phyloP scores from a whole-genome alignment of 1,284 basidiomycete species.

The Macrocystidia cucumis region DNA sequence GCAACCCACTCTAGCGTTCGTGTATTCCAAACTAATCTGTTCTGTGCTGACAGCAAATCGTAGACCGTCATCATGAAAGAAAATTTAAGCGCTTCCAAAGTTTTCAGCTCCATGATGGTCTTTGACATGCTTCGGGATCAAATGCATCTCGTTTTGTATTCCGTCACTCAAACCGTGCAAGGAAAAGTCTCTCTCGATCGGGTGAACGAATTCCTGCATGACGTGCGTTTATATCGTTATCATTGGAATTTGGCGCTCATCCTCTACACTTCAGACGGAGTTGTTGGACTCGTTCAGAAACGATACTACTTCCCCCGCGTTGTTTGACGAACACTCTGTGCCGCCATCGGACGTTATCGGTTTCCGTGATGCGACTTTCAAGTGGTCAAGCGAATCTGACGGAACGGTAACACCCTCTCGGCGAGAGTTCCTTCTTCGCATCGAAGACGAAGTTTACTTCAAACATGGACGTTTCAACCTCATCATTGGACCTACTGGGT shows the following conservation, averaged over 20 bases:
- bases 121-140: constrained; percentile 36
- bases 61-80: constrained; percentile 31
- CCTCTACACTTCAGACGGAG: constrained; percentile 30
- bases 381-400: constrained; percentile 30
- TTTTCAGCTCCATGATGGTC: constrained; percentile 34
- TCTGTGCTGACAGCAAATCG: constrained; percentile 11
- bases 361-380: constrained; percentile 33
- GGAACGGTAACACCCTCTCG: constrained; percentile 22
- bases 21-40: constrained; percentile 12
- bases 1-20: constrained; percentile 10
- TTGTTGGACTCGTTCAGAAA: constrained; percentile 39
- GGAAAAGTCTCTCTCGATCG: constrained; percentile 16
- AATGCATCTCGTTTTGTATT: constrained; percentile 22
- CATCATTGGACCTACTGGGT: constrained; percentile 54
- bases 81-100: constrained; percentile 27
- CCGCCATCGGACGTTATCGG: constrained; percentile 27
- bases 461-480: constrained; percentile 52
- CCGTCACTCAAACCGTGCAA: constrained; percentile 15
- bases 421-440: constrained; percentile 36
- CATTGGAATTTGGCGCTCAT: constrained; percentile 2
- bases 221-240: constrained; percentile 15
- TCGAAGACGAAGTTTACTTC: constrained; percentile 51
- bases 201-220: constrained; percentile 19
- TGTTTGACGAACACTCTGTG: no score
- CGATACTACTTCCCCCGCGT: no score